A percentile compares a stretch with the other conserved stretches of the same genome.
phyloP scores from a whole-genome alignment of 1,139 yeast species.

The Kodamaea sp. region DNA sequence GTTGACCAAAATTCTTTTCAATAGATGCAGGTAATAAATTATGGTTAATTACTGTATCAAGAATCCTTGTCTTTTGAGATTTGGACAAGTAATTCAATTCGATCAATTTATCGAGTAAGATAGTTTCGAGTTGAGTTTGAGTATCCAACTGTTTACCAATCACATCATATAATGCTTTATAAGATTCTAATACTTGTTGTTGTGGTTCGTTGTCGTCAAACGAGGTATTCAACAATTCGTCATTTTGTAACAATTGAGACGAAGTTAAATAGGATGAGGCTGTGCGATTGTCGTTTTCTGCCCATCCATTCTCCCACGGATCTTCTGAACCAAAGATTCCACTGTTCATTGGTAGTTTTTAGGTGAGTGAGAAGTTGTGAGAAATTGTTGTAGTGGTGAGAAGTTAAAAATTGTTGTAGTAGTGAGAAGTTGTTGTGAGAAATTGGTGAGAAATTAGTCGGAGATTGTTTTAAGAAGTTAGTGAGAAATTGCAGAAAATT shows the following conservation, averaged over 20 bases:
- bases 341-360: constrained; percentile 15
- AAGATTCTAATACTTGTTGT: constrained; percentile 23
- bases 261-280: constrained; percentile 21
- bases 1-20: constrained; percentile 30
- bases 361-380: neutral
- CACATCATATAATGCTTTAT: constrained; percentile 18
- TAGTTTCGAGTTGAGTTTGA: constrained; percentile 30
- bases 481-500: no score
- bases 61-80: constrained; percentile 32
- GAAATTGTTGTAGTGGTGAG: neutral
- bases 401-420: neutral
- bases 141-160: constrained; percentile 20
- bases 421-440: neutral
- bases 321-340: constrained; percentile 29
- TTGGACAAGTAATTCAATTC: constrained; percentile 26
- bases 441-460: neutral
- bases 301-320: constrained; percentile 47
- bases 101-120: constrained; percentile 28
- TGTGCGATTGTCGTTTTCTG: constrained; percentile 10
- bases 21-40: constrained; percentile 31
- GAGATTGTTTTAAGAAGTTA: neutral
- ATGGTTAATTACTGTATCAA: constrained; percentile 39
- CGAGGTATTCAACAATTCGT: constrained; percentile 7
- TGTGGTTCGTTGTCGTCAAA: constrained; percentile 9
- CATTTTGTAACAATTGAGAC: constrained; percentile 22